Base-by-base conservation (phyloP, 73 alveolate species). In the Tetrahymena malaccensis region DNA sequence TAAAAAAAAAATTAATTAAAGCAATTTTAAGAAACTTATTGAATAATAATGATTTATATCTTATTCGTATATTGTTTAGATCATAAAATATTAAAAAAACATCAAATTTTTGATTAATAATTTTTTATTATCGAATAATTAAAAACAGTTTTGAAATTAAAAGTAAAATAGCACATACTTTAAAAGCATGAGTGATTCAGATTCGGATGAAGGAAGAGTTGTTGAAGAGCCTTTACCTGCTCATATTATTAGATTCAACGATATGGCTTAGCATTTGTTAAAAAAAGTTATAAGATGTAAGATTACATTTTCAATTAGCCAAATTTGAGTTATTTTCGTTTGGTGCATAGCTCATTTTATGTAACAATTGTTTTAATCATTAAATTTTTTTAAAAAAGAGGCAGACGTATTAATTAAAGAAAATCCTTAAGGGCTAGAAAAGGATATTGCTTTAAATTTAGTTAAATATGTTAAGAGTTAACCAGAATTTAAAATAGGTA, bases 401-500 rank as follows among this genome's bases (percentile, higher is more conserved):
- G 93, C 94, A 43, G 95, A 95, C n/a, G 34, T 22, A 12, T 44
- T 95, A 57, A 43, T 85, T 37, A 43, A 95, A 56, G 94, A 95
- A 89, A 84, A 95, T 95, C 57, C 95, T n/a, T 70, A 70, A n/a
- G 89, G 89, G 21, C 38, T 95, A 44, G 97, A 95, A 34, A 95
- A 95, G 43, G 97, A 95, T 95, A 27, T 95, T 50, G 93, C 95
- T 95, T 94, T 95, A 9, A 94, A 85, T 85, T 95, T 95, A 50
- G 94, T 95, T n/a, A 95, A 85, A 55, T 93, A 7, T 43, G 50
- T 95, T 31, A 95, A 95, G 84, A 31, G 95, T 37, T 34, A 95
- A 44, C 95, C 85, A 55, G 93, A 89, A 95, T 95, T 85, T 31
- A 95, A 95, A 38, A 85, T 85, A 33, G 43, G 97, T 95, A 95